These are phyloP conservation scores for Blastomyces gilchristii DNA, from an alignment of 2,329 filamentous ascomycete genomes.

Conservation along the genomic window DNA sequence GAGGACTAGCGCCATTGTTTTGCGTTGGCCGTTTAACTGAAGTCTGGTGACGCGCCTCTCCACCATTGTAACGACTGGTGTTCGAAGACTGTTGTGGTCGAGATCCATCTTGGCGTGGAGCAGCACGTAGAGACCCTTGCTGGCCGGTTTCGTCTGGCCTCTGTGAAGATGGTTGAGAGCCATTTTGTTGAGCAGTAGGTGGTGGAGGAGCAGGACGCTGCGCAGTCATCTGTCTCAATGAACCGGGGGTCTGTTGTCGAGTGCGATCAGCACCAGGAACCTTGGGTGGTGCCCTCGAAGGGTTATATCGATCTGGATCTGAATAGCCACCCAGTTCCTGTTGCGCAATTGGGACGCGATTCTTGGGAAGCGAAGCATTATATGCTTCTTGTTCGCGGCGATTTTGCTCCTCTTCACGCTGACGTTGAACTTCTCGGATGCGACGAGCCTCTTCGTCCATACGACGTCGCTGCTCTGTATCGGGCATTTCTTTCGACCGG, in stretches of 20 bases:
- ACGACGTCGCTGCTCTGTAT: slow-evolving; percentile 38
- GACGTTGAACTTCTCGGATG: slow-evolving; percentile 27
- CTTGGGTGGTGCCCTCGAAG: slow-evolving; percentile 71
- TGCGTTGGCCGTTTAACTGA: slow-evolving; percentile 26
- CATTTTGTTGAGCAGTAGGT: slow-evolving; percentile 30
- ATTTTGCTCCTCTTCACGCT: slow-evolving; percentile 48
- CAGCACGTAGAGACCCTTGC: slow-evolving; percentile 28
- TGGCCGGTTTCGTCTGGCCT: slow-evolving; percentile 21
- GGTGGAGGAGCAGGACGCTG: slow-evolving; percentile 76
- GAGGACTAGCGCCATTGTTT: slow-evolving; percentile 38
- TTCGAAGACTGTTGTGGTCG: slow-evolving; percentile 23
- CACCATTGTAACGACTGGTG: slow-evolving; percentile 25
- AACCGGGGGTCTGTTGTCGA: slow-evolving; percentile 42
- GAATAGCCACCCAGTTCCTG: slow-evolving; percentile 73
- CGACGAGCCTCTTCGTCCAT: slow-evolving; percentile 47
- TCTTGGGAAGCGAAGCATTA: slow-evolving; percentile 79
- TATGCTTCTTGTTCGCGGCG: slow-evolving; percentile 75
- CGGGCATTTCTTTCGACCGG: slow-evolving; percentile 48
- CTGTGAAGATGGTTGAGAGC: slow-evolving; percentile 15
- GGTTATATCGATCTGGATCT: slow-evolving; percentile 63
- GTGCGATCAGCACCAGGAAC: slow-evolving; percentile 49
- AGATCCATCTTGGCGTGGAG: slow-evolving; percentile 25
- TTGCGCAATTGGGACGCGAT: slow-evolving; percentile 68
- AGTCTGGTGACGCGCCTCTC: slow-evolving; percentile 30
- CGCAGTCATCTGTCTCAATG: slow-evolving; percentile 50